Base-by-base conservation (phyloP, 2,329 filamentous ascomycete genomes). In the Peltaster fructicola region DNA sequence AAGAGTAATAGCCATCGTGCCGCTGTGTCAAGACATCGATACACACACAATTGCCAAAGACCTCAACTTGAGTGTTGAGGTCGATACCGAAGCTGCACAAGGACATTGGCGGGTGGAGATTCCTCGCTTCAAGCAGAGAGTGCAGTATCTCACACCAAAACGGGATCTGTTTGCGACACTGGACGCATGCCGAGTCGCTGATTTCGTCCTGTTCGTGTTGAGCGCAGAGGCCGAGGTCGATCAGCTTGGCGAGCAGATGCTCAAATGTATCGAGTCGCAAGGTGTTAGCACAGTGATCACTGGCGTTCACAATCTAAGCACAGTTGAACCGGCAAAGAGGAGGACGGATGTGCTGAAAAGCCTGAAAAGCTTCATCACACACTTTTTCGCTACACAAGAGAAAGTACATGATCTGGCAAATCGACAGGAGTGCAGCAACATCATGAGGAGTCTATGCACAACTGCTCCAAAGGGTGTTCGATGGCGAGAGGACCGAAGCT, bases 401-500 rank as follows among this genome's bases (percentile, higher is more conserved):
- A 93, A 88, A 52, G 64, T 98, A 9, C 80, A 85, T 51, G 88
- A 72, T 38, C 61, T 93, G 27, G 82, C 92, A 45, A 85, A 68
- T 33, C 67, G 79, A 44, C 82, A 92, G 46, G 88, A 98, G 48
- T 85, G 79, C 47, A 69, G 81, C 25, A 95, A 93, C 47, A 59
- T 91, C 17, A 77, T 95, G 52, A 69, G 90, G 25, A 85, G 82
- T 14, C 57, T 98, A 9, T 98, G 88, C 60, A 92, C 73, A 35
- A 81, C 77, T 17, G 82, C 76, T 20, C 85, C 88, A 7, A 95
- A 91, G 56, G 88, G 88, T 1, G 68, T 98, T n/a, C 62, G 74
- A 34, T 98, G 88, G 88, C 70, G 88, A 40, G 88, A 98, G 25
- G 81, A 92, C 36, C 68, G 88, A 38, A 91, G 82, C 41, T 98